Conservation (phyloP, 805 yeast species). For the Maudiozyma saulgeensis region DNA sequence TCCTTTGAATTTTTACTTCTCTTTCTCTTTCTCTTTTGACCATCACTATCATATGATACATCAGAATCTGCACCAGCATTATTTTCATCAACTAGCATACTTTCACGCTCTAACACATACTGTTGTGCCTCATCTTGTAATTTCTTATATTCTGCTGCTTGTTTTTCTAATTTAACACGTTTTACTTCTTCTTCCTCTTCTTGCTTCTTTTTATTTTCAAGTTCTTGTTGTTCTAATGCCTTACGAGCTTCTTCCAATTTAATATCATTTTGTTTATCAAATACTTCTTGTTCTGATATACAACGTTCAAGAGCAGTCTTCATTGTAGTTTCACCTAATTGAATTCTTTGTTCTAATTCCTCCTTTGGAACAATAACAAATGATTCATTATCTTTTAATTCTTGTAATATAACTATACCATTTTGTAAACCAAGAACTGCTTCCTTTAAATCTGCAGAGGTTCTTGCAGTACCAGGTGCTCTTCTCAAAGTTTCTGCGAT, state of each 20-base stretch:
- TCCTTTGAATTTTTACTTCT: slow-evolving; percentile 8
- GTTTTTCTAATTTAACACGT: slow-evolving; percentile 39
- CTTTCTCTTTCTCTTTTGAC: slow-evolving; percentile 24
- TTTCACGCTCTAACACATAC: slow-evolving; percentile 46
- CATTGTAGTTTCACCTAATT: slow-evolving; percentile 70
- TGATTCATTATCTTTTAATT: slow-evolving; percentile 38
- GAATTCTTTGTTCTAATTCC: slow-evolving; percentile 80
- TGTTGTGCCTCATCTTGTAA: slow-evolving; percentile 50
- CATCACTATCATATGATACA: slow-evolving; percentile 18
- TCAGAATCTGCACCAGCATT: slow-evolving; percentile 28
- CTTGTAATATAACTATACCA: slow-evolving; percentile 52
- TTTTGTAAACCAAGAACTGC: slow-evolving; percentile 48
- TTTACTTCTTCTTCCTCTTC: slow-evolving; percentile 41
- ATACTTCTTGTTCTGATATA: slow-evolving; percentile 61
- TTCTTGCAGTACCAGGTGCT: slow-evolving; percentile 48
- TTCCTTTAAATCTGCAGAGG: slow-evolving; percentile 39
- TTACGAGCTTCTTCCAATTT: slow-evolving; percentile 69
- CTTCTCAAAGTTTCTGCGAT: slow-evolving; percentile 75
- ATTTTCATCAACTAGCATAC: slow-evolving; percentile 33
- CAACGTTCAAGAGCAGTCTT: slow-evolving; percentile 61
- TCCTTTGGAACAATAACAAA: slow-evolving; percentile 71
- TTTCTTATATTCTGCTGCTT: slow-evolving; percentile 39
- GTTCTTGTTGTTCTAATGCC: slow-evolving; percentile 48
- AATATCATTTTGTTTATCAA: slow-evolving; percentile 45
- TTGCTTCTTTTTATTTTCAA: slow-evolving; percentile 37